Evolutionary conservation across 441 rosid genomes (phyloP).

Genomic region (Metrosideros polymorpha): DNA sequence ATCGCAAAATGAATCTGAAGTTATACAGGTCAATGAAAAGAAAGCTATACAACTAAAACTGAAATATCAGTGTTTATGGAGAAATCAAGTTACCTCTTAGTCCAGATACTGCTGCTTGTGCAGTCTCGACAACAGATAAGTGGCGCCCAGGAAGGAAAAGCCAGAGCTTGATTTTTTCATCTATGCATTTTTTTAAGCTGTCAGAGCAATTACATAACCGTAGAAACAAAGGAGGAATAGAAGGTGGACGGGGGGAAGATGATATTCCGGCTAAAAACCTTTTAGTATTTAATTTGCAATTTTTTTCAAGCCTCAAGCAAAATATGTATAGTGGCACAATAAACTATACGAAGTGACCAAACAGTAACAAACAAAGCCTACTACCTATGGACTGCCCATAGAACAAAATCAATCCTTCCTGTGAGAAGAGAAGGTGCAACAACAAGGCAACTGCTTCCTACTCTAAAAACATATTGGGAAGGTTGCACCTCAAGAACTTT

Average conservation of each 20-base stretch:
- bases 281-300: neutral
- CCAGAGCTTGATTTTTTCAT: conserved; percentile 99
- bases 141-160: conserved; percentile 91
- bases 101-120: conserved; percentile 79
- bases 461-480: neutral
- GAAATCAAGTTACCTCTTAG: conserved; percentile 58
- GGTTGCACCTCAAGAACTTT: neutral
- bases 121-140: conserved; percentile 60
- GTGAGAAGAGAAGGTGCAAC: neutral
- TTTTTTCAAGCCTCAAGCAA: neutral
- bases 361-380: neutral
- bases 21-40: neutral
- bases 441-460: neutral
- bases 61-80: neutral
- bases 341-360: neutral
- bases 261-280: neutral
- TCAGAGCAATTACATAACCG: neutral
- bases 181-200: conserved; percentile 20
- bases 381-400: neutral
- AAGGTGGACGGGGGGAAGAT: neutral
- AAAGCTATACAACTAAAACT: neutral
- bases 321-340: neutral
- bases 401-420: neutral
- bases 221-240: neutral
- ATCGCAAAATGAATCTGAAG: neutral